Evolutionary conservation across 495 filamentous ascomycete species (phyloP), one percentile per base, ranked within the genome.

Genomic region (Penicillium robsamsonii): DNA sequence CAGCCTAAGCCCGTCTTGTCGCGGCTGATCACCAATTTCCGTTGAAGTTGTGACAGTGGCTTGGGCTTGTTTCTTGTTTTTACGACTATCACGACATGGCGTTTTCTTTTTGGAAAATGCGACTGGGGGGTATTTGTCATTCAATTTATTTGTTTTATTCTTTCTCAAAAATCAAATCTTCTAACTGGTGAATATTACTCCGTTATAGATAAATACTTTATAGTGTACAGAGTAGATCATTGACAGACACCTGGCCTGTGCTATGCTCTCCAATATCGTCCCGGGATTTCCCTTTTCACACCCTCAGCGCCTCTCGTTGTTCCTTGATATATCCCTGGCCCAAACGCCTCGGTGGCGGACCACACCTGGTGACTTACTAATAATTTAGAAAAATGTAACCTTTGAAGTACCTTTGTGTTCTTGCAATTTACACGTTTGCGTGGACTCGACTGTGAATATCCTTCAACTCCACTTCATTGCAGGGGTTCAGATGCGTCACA

Each of bases 21-120:
- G 24, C 67, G 67, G 47, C 42, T 78, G 46, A 69, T 78, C 41
- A 78, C 75, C 48, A 74, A 74, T 54, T 70, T 78, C 48, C 52
- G 62, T 38, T 67, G 51, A 61, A 37, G 33, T 24, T 45, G 27
- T 46, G 50, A 15, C 35, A 30, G 35, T 48, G 35, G 56, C 45
- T 37, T 54, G 55, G 50, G 27, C 46, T 50, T 50, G 42, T 49
- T 55, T 60, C 37, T 43, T 43, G 38, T 43, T 59, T 54, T 61
- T 42, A 53, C 30, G 54, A 64, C 44, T 40, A 55, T 46, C 13
- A 49, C 33, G 52, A 54, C 35, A 38, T 35, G 41, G 29, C 41
- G 29, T 35, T 25, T 22, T 17, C 7, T 31, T 4, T 30, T 31
- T 20, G 45, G 25, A 30, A 46, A 46, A 17, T 46, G 25, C 8